A percentile compares a stretch with the other conserved stretches of the same genome.
These are phyloP conservation scores for Tarenaya hassleriana DNA, from an alignment of 345 rosid genomes.

Conservation along the genomic window DNA sequence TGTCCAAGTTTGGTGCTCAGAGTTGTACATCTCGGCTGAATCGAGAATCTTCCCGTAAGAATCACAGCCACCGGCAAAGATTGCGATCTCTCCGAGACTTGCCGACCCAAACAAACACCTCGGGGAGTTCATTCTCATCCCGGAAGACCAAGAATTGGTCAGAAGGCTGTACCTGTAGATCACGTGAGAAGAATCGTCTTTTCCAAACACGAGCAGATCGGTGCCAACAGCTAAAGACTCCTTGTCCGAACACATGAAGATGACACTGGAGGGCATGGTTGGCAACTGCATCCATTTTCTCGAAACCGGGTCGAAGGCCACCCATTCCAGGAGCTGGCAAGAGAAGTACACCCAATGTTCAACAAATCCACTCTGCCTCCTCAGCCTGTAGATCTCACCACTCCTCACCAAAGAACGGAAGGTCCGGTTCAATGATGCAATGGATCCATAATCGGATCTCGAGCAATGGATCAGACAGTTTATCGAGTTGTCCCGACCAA, in stretches of 20 bases:
- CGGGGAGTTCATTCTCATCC: conserved; percentile 71
- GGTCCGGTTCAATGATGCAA: conserved; percentile 38
- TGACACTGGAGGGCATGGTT: conserved; percentile 42
- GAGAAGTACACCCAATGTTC: conserved; percentile 90
- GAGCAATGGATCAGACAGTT: conserved; percentile 59
- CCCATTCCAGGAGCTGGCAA: conserved; percentile 62
- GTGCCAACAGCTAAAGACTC: conserved; percentile 96
- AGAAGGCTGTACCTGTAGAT: conserved; percentile 79
- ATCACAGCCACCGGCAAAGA: conserved; percentile 87
- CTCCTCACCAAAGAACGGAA: conserved; percentile 41
- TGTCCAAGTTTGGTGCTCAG: conserved; percentile 62
- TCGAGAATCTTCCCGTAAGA: conserved; percentile 49
- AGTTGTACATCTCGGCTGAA: conserved; percentile 82
- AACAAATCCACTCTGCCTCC: conserved; percentile 32
- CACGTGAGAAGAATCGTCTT: conserved; percentile 59
- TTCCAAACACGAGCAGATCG: conserved; percentile 80
- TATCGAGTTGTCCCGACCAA: conserved; percentile 65
- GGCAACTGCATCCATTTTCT: conserved; percentile 63
- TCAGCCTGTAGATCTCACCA: conserved; percentile 44
- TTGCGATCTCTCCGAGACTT: conserved; percentile 76
- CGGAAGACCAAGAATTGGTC: conserved; percentile 75
- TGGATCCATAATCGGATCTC: conserved; percentile 41
- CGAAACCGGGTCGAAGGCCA: conserved; percentile 57
- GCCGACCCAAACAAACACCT: conserved; percentile 96
- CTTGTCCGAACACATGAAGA: conserved; percentile 67